Evolutionary conservation across 495 filamentous ascomycete species (phyloP), one percentile per base, ranked within the genome.

Genomic region (Diplogelasinospora grovesii): DNA sequence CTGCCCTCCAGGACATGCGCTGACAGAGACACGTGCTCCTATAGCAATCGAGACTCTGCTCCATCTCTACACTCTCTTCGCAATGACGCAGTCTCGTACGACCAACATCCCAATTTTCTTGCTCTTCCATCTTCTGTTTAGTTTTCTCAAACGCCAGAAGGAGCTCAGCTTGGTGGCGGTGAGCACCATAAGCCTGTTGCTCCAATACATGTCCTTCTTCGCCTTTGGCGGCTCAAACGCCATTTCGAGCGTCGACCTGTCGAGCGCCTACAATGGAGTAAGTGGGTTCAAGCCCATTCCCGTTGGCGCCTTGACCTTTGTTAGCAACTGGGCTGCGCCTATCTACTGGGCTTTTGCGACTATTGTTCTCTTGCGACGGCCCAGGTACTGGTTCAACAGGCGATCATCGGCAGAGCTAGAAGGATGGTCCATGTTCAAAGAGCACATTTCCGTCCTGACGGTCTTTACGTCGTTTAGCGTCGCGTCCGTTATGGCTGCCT

Each of bases 221-320:
- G 82, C 85, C n/a, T 76, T 84, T 50, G 93, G 89, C 20, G 86
- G 86, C 43, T 83, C 85, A 16, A 99, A 99, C 55, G 82, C 89
- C 15, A 90, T 99, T 35, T 92, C 88, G 15, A 87, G 82, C 10
- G 78, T 94, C 36, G 86, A 93, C 47, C 68, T 94, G 8, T 85
- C 82, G 0, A 86, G 74, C 52, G 86, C 83, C 10, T 93, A 93
- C 52, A 94, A 94, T 49, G 87, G 87, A 18, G 67, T 94, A 14
- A 70, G 65, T 36, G 75, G 70, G 21, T 94, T 85, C 57, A 81
- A 78, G 43, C 68, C 81, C 42, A 28, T 72, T 1, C 60, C 75
- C 23, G 86, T 94, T 6, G 90, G 86, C 0, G 36, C 86, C 4
- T 64, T 99, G 31, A 88, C 89, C 5, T 95, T 94, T 53, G 56